Base-by-base conservation (phyloP, 305 asterid species). In the Solanum aculeatissimum region DNA sequence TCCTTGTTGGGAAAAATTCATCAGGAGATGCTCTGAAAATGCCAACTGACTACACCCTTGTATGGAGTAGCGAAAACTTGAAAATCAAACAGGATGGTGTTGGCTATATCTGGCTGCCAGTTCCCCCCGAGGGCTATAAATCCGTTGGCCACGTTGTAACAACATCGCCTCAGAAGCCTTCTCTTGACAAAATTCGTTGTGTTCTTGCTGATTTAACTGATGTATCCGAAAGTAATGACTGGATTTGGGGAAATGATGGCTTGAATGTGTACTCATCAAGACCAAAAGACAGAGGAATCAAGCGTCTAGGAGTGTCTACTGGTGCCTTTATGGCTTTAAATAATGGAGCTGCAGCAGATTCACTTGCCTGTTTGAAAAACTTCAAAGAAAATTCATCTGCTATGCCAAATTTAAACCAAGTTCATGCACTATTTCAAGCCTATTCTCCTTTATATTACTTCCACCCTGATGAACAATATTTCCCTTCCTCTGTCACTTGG, bases 401-500 rank as follows among this genome's bases (percentile, higher is more conserved):
- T 7, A 90, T 96, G 99, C 99, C 99, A 11, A 92, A 89, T 87
- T 47, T 45, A 1, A 89, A 88, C 72, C 98, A 96, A 82, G 66
- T 95, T 9, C 77, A 89, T 79, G 91, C 95, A 23, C 23, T 94
- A 68, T 63, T 92, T 42, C 82, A 85, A 69, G 86, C 88, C 19
- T 96, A 92, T 42, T 87, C 95, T 11, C 99, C 98, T 40, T 60
- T 51, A 14, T 84, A 92, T 21, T 94, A 92, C 58, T 91, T 94
- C 66, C 99, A 96, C 68, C 94, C 94, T n/a, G 93, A 93, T 57
- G 99, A 96, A 45, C 68, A 87, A 2, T 94, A 88, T 83, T 88
- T 90, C 8, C 95, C 98, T 21, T 91, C 94, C 2, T 94, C 99
- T 0, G 96, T 93, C 10, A 32, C 85, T 10, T 96, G 99, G 98